A percentile compares a stretch with the other conserved stretches of the same genome.
Conservation (phyloP, 352 stramenopile genomes). For the Pythium biforme region DNA sequence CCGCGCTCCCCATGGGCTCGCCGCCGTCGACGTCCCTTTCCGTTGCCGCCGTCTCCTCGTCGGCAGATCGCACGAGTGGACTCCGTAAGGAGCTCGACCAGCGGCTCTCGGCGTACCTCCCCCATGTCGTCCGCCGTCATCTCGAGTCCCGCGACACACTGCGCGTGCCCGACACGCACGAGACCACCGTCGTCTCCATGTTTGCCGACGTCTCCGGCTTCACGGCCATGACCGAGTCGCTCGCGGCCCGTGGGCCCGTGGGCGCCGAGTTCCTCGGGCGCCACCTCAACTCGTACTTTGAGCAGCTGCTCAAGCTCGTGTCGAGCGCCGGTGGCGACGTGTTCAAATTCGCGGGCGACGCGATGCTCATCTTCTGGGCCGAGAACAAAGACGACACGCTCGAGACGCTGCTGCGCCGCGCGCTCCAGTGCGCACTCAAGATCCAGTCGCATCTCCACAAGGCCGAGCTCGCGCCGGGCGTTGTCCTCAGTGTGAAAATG, state of each 20-base stretch:
- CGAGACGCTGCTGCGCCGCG: slow-evolving; percentile 73
- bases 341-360: slow-evolving; percentile 96
- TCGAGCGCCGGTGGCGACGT: slow-evolving; percentile 84
- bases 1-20: too few species aligned
- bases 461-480: slow-evolving; percentile 76
- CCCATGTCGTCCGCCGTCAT: slow-evolving; percentile 73
- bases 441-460: slow-evolving; percentile 91
- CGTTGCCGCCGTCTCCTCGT: background rate
- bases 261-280: slow-evolving; percentile 89
- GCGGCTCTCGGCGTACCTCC: slow-evolving; percentile 78
- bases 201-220: slow-evolving; percentile 95
- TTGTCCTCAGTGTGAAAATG: slow-evolving; percentile 94
- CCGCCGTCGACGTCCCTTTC: background rate
- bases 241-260: slow-evolving; percentile 78
- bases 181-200: slow-evolving; percentile 84
- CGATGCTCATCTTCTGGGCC: slow-evolving; percentile 94
- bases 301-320: slow-evolving; percentile 80
- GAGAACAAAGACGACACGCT: slow-evolving; percentile 89
- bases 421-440: slow-evolving; percentile 85
- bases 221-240: slow-evolving; percentile 91
- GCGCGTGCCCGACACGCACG: slow-evolving; percentile 67
- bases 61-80: slow-evolving; percentile 6
- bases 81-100: slow-evolving; percentile 81
- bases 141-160: slow-evolving; percentile 60
- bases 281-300: slow-evolving; percentile 94